A percentile compares a stretch with the other conserved stretches of the same genome.
These are phyloP conservation scores for Daldinia loculata DNA, from an alignment of 495 filamentous ascomycete genomes.

Conservation along the genomic window DNA sequence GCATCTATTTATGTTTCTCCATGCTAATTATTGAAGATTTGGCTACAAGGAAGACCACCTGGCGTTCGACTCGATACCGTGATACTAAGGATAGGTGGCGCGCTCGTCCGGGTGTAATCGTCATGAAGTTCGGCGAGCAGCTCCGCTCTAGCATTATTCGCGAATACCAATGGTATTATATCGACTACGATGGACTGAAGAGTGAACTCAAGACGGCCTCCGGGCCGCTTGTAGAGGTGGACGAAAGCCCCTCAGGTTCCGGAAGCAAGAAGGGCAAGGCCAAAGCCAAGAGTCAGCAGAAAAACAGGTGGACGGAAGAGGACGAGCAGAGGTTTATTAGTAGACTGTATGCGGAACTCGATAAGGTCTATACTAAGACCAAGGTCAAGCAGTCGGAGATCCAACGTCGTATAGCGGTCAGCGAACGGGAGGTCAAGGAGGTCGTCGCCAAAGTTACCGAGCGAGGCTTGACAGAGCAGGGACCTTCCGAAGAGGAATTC, in stretches of 20 bases:
- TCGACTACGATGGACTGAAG: conserved; percentile 95
- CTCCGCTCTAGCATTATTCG: conserved; percentile 90
- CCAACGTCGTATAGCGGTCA: conserved; percentile 82
- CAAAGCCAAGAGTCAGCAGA: conserved; percentile 58
- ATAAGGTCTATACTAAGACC: conserved; percentile 97
- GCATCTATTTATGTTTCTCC: conserved; percentile 12
- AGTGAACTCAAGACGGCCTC: conserved; percentile 79
- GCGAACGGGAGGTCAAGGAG: conserved; percentile 87
- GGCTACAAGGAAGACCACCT: conserved; percentile 48
- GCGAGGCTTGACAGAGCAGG: conserved; percentile 61
- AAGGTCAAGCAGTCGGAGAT: conserved; percentile 96
- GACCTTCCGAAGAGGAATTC: conserved; percentile 88
- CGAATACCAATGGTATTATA: conserved; percentile 97
- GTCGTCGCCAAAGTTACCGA: conserved; percentile 78
- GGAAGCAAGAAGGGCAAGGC: conserved; percentile 53
- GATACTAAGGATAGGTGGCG: conserved; percentile 39
- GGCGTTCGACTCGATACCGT: conserved; percentile 41
- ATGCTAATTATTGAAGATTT: conserved; percentile 63
- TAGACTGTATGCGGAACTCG: conserved; percentile 87
- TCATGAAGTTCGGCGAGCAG: conserved; percentile 93
- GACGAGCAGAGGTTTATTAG: conserved; percentile 90
- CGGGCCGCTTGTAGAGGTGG: conserved; percentile 52
- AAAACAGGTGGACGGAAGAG: conserved; percentile 84
- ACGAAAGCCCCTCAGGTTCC: conserved; percentile 19
- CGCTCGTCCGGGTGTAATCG: conserved; percentile 54